Evolutionary conservation across 306 rosid species (phyloP).

Genomic region (Prunus mume): DNA sequence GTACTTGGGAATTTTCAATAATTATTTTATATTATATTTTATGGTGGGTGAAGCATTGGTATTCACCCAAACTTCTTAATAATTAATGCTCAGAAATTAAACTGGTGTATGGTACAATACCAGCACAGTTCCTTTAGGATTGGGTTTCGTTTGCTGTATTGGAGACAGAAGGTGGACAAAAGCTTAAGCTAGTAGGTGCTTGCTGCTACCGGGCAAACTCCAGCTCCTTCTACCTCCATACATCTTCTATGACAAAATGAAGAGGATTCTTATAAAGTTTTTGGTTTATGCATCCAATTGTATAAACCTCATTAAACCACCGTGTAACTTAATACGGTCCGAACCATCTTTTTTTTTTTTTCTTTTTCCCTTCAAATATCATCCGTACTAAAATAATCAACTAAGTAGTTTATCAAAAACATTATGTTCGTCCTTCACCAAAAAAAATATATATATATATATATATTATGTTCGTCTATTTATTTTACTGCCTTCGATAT

Average conservation of each 20-base stretch:
- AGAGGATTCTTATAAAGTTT: too few species aligned
- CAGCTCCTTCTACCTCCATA: not conserved
- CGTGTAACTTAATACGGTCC: too few species aligned
- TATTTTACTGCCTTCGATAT: too few species aligned
- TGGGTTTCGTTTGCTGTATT: slow-evolving; percentile 2
- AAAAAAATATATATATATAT: too few species aligned
- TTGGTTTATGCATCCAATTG: too few species aligned
- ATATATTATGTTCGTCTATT: too few species aligned
- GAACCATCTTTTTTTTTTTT: too few species aligned
- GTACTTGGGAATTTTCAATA: not conserved
- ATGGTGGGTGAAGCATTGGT: not conserved
- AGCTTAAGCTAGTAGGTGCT: not conserved
- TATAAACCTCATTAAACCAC: too few species aligned
- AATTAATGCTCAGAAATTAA: not conserved
- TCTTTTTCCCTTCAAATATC: too few species aligned
- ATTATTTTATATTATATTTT: not conserved
- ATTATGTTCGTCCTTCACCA: too few species aligned
- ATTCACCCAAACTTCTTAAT: not conserved
- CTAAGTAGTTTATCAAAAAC: too few species aligned
- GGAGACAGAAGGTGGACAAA: not conserved
- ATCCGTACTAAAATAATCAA: too few species aligned
- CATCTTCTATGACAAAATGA: not conserved
- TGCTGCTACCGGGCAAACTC: not conserved
- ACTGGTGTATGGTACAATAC: not conserved
- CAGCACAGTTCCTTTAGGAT: slow-evolving; percentile 11